Base-by-base conservation (phyloP, 495 filamentous ascomycete species). In the Lasiosphaeria miniovina region DNA sequence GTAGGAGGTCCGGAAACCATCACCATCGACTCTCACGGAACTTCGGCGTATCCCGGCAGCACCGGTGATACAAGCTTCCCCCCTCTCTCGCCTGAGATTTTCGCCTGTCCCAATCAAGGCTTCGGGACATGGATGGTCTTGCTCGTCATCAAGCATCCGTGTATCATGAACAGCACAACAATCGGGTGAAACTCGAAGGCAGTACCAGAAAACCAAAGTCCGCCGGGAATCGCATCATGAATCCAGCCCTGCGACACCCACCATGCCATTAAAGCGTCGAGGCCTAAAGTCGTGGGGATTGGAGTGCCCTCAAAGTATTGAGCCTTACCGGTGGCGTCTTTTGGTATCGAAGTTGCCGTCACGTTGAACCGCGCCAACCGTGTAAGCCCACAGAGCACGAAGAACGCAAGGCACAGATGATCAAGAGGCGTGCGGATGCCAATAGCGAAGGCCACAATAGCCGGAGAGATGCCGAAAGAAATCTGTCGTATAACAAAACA, bases 321-420 rank as follows among this genome's bases (percentile, higher is more conserved):
- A 32, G 88, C 89, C 77, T 98, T 98, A 50, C 94, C 94, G 7
- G 79, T 86, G 46, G 85, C 86, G 66, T 98, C 95, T 77, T 96
- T 97, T 50, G 94, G 94, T 12, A 98, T 81, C 57, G 83, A 83
- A 43, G 85, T 80, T 9, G 91, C 93, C 2, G 95, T 98, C 48
- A 98, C 94, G 73, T 98, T 98, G 83, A 98, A 98, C 61, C 94
- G 88, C 36, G 94, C 94, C 31, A 98, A 83, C 31, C 94, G 90
- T 11, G 93, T 95, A 55, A 98, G 82, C 38, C 95, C 94, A 76
- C 92, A 95, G 54, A 98, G 90, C 45, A 98, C 90, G 74, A 98
- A 98, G 73, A 92, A 88, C 17, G 89, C 78, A 17, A 98, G 86
- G 61, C 91, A 75, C 43, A 96, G 70, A 67, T 95, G 92, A 73